phyloP scores from a whole-genome alignment of 129 eudicot species.

The Flaveria linearis region DNA sequence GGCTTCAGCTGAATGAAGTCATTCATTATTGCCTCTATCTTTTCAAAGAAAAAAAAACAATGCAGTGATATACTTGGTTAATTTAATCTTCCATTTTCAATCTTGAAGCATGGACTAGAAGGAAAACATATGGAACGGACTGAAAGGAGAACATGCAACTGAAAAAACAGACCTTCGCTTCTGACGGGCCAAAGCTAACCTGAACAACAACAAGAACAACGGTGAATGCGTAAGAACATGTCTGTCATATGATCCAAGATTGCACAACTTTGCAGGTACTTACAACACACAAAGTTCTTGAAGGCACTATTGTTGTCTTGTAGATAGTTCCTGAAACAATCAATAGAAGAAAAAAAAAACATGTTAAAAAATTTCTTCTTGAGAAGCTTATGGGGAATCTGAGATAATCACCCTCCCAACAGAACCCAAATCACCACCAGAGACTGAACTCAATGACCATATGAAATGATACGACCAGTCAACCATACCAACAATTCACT shows the following conservation, averaged over 20 bases:
- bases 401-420: no score
- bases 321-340: constrained; percentile 83
- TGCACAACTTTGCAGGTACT: constrained; percentile 23
- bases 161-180: constrained; percentile 80
- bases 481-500: constrained; percentile 4
- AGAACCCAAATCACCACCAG: no score
- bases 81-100: not conserved
- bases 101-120: not conserved
- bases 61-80: not conserved
- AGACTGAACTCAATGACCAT: constrained; percentile 20
- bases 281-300: constrained; percentile 95
- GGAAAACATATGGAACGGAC: not conserved
- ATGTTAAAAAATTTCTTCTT: not conserved
- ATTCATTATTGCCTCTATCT: constrained; percentile 95
- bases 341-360: not conserved
- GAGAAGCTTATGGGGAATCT: constrained; percentile 1
- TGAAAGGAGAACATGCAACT: not conserved
- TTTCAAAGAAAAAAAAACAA: constrained; percentile 23
- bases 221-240: constrained; percentile 12
- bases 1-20: constrained; percentile 93
- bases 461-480: constrained; percentile 3
- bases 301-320: constrained; percentile 79
- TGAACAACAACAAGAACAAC: constrained; percentile 35
- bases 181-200: constrained; percentile 97
- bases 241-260: constrained; percentile 20